A percentile compares a stretch with the other conserved stretches of the same genome.
phyloP scores from a whole-genome alignment of 345 rosid species.

The sweet orange (Citrus sinensis) region DVS_A1.0 CM039168.1:2439001-2439500 shows the following conservation, averaged over 20 bases:
- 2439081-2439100: slow-evolving; percentile 29
- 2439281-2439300: too few relatives aligned
- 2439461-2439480: background rate
- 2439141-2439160: background rate
- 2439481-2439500: background rate
- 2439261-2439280: too few relatives aligned
- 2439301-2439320: too few relatives aligned
- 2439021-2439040: slow-evolving; percentile 86
- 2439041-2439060: slow-evolving; percentile 79
- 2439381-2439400: slow-evolving; percentile 81
- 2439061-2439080: slow-evolving; percentile 66
- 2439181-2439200: background rate
- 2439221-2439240: background rate
- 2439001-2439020: slow-evolving; percentile 91
- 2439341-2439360: slow-evolving; percentile 70
- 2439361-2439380: slow-evolving; percentile 74
- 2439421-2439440: accelerated
- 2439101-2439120: slow-evolving; percentile 23
- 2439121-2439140: background rate
- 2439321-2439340: background rate
- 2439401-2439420: slow-evolving; percentile 39
- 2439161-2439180: background rate
- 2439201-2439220: background rate
- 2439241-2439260: too few relatives aligned
- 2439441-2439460: background rate